A percentile compares a stretch with the other conserved stretches of the same genome.
Conservation (phyloP, 2,329 filamentous ascomycete genomes). For the Raffaelea ambrosiae region DNA sequence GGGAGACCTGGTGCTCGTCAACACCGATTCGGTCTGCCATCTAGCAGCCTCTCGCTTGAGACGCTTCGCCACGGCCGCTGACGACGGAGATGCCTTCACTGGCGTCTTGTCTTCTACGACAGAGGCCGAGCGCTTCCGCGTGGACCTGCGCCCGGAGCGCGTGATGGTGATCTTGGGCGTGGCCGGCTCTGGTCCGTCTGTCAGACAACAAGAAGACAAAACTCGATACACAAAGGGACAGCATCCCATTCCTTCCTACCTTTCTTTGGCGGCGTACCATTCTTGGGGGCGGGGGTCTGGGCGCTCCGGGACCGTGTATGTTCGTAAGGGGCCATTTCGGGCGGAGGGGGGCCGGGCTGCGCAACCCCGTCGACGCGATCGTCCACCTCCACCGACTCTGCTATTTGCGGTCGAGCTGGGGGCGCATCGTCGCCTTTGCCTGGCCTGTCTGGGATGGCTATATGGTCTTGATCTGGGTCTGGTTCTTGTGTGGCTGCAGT, state of each 20-base stretch:
- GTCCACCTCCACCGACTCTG: too few species aligned
- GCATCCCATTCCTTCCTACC: not conserved
- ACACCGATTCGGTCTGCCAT: constrained; percentile 22
- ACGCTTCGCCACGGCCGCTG: constrained; percentile 1
- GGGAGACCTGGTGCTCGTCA: constrained; percentile 26
- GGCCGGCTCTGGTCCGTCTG: not conserved
- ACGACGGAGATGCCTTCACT: not conserved
- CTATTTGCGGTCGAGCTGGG: too few species aligned
- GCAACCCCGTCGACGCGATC: too few species aligned
- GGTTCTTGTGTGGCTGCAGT: not conserved
- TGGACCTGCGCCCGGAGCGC: constrained; percentile 1
- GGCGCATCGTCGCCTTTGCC: too few species aligned
- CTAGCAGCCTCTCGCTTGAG: constrained; percentile 12
- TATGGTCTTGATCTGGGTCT: not conserved
- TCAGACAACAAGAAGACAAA: too few species aligned
- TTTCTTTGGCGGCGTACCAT: not conserved
- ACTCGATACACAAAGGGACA: too few species aligned
- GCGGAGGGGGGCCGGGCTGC: too few species aligned
- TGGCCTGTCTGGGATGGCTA: too few species aligned
- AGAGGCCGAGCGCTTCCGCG: not conserved
- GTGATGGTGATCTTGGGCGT: not conserved
- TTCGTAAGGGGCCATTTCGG: not conserved
- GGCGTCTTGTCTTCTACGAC: not conserved
- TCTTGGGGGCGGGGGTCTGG: not conserved
- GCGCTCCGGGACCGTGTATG: not conserved